Evolutionary conservation across 2,329 filamentous ascomycete species (phyloP), one percentile per base, ranked within the genome.

Genomic region (Colletotrichum sp.): DNA sequence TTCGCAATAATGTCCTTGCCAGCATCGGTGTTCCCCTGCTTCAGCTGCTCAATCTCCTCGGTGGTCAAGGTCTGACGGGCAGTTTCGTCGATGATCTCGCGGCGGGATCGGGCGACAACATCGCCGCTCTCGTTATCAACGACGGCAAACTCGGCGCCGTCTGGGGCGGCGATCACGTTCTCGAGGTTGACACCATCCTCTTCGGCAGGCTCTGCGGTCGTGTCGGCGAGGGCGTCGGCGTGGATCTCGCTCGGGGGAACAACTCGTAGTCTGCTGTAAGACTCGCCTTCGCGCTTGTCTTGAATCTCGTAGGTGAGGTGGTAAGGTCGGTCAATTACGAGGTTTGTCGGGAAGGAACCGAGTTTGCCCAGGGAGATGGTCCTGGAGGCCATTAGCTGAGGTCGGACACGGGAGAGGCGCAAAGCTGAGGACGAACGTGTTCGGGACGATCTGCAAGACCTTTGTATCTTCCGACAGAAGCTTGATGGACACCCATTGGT

Each of bases 1-100:
- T 96, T 98, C n/a, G 95, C 93, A 78, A 99, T 97, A 64, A 99
- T 91, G 67, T 98, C 96, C 83, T 94, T 94, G 15, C 96, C 96
- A 0, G 95, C 95, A 7, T 93, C 93, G 5, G 93, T 92, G 13
- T 93, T 94, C 72, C 95, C 92, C 79, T 94, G 94, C 79, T 94
- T 94, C 5, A 92, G 93, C 68, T 92, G 94, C 64, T 96, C 94
- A 25, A 95, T 95, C 79, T 93, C 96, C 28, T 91, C 92, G 30
- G 94, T 91, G 0, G 93, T 94, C 22, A 99, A 87, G 8, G 92
- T 94, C 86, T 99, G 97, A 61, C 95, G 88, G 70, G 90, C 90
- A 60, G 87, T 88, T 76, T 91, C 89, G 83, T 93, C 91, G 62
- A 93, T 88, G 56, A 90, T 89, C 78, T 91, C 91, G 71, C 88